Base-by-base conservation (phyloP, 2,329 filamentous ascomycete species). In the Nothomitra cinnamomea region DNA sequence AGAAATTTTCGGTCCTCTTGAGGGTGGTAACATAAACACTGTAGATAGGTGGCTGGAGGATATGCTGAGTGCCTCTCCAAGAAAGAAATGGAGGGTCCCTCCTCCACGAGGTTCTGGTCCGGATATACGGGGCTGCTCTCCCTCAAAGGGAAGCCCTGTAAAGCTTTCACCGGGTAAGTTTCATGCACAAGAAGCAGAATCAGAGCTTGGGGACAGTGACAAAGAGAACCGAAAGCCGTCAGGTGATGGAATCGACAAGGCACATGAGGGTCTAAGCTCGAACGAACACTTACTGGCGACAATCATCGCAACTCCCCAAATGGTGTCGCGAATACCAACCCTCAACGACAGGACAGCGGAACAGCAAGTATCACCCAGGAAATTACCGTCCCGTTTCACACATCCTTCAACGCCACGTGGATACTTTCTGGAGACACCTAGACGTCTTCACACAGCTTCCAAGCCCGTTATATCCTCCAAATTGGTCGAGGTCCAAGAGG, bases 21-120 rank as follows among this genome's bases (percentile, higher is more conserved):
- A 4, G 28, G 8, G 22, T 2, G 43, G 12, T 7, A 15, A 28
- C 22, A 48, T 12, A 48, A 25, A 22, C 28, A 48, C n/a, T 28
- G 43, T 48, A 15, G 43, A 48, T 15, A 48, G 25, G 22, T 48
- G 43, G 43, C 28, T 48, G 19, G 43, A 48, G 43, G 43, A 48
- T 48, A 28, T 48, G 43, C 43, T 48, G 6, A 48, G 43, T 28
- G 43, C 43, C n/a, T 48, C 43, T 4, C 43, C 43, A 3, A 25
- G 43, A 25, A 48, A 28, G 21, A 48, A 48, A 25, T 48, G 43
- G 43, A 48, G 43, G 21, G 22, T 28, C 43, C 43, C 43, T 28
- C 21, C 21, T 25, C 24, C 15, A 13, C 43, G 15, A 28, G 43
- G 43, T 15, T 12, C 19, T 6, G 22, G n/a, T 13, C 6, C 15